Evolutionary conservation across 2,329 filamentous ascomycete genomes (phyloP).

Genomic region (Calycina herbarum): DNA sequence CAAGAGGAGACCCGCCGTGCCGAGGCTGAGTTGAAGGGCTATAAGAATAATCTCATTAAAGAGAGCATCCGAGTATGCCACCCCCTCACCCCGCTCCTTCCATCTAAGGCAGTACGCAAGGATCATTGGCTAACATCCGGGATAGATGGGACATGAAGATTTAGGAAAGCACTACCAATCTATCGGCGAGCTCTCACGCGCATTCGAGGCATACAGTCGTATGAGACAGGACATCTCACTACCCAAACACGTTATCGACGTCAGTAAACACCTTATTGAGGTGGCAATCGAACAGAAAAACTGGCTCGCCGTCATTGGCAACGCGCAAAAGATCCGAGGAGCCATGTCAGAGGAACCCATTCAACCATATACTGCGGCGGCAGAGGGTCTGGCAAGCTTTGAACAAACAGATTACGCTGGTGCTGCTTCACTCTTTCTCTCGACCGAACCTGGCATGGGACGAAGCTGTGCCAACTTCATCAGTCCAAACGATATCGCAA

Average conservation of each 20-base stretch:
- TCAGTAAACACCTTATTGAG: conserved; percentile 75
- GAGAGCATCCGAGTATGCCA: conserved; percentile 82
- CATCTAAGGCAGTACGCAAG: neutral
- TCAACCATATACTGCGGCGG: conserved; percentile 55
- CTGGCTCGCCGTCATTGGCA: conserved; percentile 67
- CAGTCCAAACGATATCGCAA: conserved; percentile 83
- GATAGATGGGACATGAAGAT: conserved; percentile 91
- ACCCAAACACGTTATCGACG: conserved; percentile 78
- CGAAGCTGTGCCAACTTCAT: conserved; percentile 68
- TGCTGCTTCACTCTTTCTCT: conserved; percentile 68
- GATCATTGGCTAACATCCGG: neutral
- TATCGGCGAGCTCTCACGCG: conserved; percentile 70
- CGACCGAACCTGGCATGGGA: conserved; percentile 43
- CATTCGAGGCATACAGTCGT: conserved; percentile 75
- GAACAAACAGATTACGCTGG: conserved; percentile 57
- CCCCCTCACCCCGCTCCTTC: neutral
- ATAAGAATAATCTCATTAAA: conserved; percentile 96
- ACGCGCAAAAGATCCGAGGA: conserved; percentile 66
- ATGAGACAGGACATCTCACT: conserved; percentile 92
- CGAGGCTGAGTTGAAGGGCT: conserved; percentile 82
- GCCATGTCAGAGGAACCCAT: conserved; percentile 42
- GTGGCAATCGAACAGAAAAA: conserved; percentile 75
- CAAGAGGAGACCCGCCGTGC: conserved; percentile 71
- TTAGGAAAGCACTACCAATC: conserved; percentile 80
- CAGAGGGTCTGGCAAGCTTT: conserved; percentile 61